Percentiles rank a stretch among this genome's conserved stretches.
Conservation (phyloP, 2,329 filamentous ascomycete species). For the Stenocarpella maydis region DNA sequence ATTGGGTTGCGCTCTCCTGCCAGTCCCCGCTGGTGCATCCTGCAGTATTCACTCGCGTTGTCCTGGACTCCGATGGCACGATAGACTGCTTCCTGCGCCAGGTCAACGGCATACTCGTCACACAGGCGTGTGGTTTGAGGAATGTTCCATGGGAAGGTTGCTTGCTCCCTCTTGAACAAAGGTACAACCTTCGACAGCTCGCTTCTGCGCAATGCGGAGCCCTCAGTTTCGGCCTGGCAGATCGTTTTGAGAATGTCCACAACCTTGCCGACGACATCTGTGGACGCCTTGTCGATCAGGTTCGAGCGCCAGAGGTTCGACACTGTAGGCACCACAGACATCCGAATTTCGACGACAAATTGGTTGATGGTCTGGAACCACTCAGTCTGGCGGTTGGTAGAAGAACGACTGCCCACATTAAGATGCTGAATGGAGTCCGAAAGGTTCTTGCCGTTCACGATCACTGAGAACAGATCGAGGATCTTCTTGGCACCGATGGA, state of each 20-base stretch:
- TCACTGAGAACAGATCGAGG: constrained; percentile 78
- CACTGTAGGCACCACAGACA: constrained; percentile 79
- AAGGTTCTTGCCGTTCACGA: constrained; percentile 81
- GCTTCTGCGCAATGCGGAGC: constrained; percentile 70
- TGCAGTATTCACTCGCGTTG: constrained; percentile 78
- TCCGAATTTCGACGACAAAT: constrained; percentile 85
- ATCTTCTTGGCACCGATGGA: constrained; percentile 79
- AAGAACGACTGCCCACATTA: constrained; percentile 49
- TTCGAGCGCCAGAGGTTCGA: constrained; percentile 85
- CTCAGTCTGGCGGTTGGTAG: constrained; percentile 50
- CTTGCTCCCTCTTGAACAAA: constrained; percentile 54
- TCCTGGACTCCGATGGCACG: constrained; percentile 74
- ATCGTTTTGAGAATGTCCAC: constrained; percentile 85
- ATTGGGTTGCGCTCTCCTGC: constrained; percentile 73
- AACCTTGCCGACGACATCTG: constrained; percentile 77
- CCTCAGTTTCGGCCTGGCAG: constrained; percentile 79
- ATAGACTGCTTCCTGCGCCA: constrained; percentile 83
- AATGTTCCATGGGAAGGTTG: constrained; percentile 57
- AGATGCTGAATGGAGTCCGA: constrained; percentile 74
- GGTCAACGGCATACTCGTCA: constrained; percentile 62
- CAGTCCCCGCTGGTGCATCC: constrained; percentile 64
- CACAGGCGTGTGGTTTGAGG: constrained; percentile 42
- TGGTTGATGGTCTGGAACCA: constrained; percentile 66
- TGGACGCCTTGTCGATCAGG: constrained; percentile 82
- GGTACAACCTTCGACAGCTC: constrained; percentile 48